Base-by-base conservation (phyloP, 1,139 yeast species). In the Debaryomyces robertsiae region DNA sequence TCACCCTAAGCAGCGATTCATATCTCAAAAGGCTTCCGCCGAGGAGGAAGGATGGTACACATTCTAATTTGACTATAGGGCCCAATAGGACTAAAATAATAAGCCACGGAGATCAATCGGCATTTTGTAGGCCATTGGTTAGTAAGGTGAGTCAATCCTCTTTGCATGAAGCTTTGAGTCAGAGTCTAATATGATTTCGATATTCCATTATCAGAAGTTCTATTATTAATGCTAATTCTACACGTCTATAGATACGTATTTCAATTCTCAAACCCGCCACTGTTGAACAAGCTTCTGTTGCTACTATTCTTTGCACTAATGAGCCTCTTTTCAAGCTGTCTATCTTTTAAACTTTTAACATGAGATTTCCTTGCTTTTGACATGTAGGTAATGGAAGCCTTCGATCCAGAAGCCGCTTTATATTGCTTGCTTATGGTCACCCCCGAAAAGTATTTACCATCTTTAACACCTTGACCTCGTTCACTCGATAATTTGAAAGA, bases 361-460 rank as follows among this genome's bases (percentile, higher is more conserved):
- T 49, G 49, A 19, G 45, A 50, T 19, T 46, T 45, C 15, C 55
- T 57, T 30, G 55, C 68, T 41, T 75, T 77, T 3, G 75, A 65
- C 58, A 81, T 58, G 43, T 71, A 79, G 16, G 84, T 77, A 43
- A 82, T 75, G 2, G 87, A 78, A 0, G 86, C 81, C 48, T 73
- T 77, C 2, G 80, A 69, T 4, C 84, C 80, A 2, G 81, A 69
- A 1, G 80, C 83, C 14, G 74, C 73, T 52, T 72, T 81, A 50
- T 79, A 78, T 30, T 75, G 75, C 36, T 76, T 79, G 37, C 81
- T 73, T 9, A 79, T 63, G 0, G 79, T 78, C 29, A 82, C 86
- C 3, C 83, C 82, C 28, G 77, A 67, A 51, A 73, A 73, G 13
- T 49, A 50, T 36, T 58, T 67, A 9, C 77, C 75, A 30, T 67